A percentile compares a stretch with the other conserved stretches of the same genome.
Conservation (phyloP, 2,329 filamentous ascomycete genomes). For the Fusarium dlaminii region DNA sequence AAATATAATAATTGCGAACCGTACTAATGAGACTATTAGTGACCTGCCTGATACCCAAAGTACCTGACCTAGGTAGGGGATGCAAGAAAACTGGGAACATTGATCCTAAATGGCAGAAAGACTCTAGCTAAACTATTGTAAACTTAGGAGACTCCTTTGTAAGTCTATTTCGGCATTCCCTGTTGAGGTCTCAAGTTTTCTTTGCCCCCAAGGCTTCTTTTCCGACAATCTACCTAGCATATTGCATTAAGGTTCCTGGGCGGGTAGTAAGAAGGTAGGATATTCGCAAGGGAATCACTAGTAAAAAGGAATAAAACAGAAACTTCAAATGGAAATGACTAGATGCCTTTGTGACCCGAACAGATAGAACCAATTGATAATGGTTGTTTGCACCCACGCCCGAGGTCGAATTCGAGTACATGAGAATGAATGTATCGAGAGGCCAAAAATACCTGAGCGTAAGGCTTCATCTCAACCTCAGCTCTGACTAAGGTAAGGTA, state of each 20-base stretch:
- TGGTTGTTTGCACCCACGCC: background rate
- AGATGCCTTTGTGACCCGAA: background rate
- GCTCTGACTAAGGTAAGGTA: constrained; percentile 35
- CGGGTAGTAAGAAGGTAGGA: background rate
- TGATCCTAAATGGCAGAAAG: background rate
- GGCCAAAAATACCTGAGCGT: constrained; percentile 11
- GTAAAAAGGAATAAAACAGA: background rate
- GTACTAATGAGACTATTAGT: background rate
- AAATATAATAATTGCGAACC: background rate
- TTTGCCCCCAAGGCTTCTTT: background rate
- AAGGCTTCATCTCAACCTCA: background rate
- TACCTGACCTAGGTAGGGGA: background rate
- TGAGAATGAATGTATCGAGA: constrained; percentile 3
- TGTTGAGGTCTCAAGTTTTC: background rate
- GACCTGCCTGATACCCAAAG: background rate
- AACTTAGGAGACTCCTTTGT: background rate
- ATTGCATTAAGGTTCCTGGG: background rate
- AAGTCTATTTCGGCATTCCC: background rate
- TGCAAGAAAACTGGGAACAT: background rate
- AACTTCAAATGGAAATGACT: background rate
- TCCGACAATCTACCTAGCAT: background rate
- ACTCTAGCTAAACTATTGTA: background rate
- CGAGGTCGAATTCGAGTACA: background rate
- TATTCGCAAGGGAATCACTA: background rate
- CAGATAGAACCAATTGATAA: background rate